Base-by-base conservation (phyloP, 1,139 yeast genomes). In the Taphrina flavorubra region DNA sequence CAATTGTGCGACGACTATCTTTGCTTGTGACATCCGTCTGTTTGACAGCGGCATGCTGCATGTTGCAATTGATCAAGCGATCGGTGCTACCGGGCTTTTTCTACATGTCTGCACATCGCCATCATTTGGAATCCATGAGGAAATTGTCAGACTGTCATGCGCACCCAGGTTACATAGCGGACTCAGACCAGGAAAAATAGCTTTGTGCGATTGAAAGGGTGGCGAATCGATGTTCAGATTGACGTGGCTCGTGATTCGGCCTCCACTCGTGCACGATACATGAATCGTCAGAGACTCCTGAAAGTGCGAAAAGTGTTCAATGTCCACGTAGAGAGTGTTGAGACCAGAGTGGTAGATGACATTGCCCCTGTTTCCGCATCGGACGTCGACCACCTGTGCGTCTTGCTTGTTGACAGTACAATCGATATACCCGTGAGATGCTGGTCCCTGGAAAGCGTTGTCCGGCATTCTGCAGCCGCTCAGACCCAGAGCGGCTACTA, bases 261-360 rank as follows among this genome's bases (percentile, higher is more conserved):
- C 31, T 25, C 31, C 31, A 25, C 31, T 25, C 31, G 31, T 25
- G 31, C 31, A 25, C 31, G 31, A 25, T 4, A 25, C 42, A 39
- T 39, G 42, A 14, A 39, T 39, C 11, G 42, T 39, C 42, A 39
- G 42, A 14, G 42, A 39, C 42, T 39, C 42, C 42, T 6, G 14
- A 10, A 11, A 10, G 14, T 39, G 14, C 42, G 11, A 10, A 10
- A 11, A 10, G 6, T 39, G 11, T 14, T 39, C 36, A 8, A 49
- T 49, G 36, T 49, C 53, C 16, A 44, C 47, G 8, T 8, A n/a
- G 47, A 44, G n/a, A 44, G 18, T 44, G 47, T 44, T 44, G 18
- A 14, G n/a, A n/a, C 8, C 47, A 7, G 16, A 14, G n/a, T 44
- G 13, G 47, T 44, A 44, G 8, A 44, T 44, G 47, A 44, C 47